A percentile compares a stretch with the other conserved stretches of the same genome.
Conservation (phyloP, 2,329 filamentous ascomycete species). For the Cladosporium oxysporum region DNA sequence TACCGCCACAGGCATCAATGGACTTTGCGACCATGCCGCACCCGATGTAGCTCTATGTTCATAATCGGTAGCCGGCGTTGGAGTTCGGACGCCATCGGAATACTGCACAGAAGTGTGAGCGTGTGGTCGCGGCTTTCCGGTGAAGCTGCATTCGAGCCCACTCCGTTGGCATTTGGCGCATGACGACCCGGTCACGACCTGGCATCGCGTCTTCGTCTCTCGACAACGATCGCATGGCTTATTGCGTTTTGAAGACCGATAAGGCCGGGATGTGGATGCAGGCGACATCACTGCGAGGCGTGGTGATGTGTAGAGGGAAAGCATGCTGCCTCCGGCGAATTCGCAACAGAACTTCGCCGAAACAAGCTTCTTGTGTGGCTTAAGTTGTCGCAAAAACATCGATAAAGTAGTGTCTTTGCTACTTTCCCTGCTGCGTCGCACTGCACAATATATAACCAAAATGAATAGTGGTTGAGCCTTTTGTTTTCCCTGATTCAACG, state of each 20-base stretch:
- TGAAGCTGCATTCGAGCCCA: conserved; percentile 4
- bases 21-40: conserved; percentile 4
- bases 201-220: conserved; percentile 8
- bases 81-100: background rate
- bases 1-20: background rate
- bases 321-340: conserved; percentile 4
- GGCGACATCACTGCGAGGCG: conserved; percentile 1
- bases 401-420: background rate
- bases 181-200: background rate
- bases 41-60: background rate
- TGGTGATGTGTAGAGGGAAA: background rate
- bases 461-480: background rate
- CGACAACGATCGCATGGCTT: conserved; percentile 16
- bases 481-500: background rate
- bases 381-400: background rate
- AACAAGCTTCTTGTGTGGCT: background rate
- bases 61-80: background rate
- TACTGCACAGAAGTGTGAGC: background rate
- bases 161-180: conserved; percentile 13
- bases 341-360: background rate
- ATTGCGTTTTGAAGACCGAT: conserved; percentile 14
- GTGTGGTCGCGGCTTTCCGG: background rate
- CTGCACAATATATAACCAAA: background rate
- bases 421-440: background rate
- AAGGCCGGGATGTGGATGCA: conserved; percentile 1